Percentiles rank a stretch among this genome's conserved stretches.
phyloP scores from a whole-genome alignment of 176 grass and related monocot genomes.

The Ananas comosus region DNA sequence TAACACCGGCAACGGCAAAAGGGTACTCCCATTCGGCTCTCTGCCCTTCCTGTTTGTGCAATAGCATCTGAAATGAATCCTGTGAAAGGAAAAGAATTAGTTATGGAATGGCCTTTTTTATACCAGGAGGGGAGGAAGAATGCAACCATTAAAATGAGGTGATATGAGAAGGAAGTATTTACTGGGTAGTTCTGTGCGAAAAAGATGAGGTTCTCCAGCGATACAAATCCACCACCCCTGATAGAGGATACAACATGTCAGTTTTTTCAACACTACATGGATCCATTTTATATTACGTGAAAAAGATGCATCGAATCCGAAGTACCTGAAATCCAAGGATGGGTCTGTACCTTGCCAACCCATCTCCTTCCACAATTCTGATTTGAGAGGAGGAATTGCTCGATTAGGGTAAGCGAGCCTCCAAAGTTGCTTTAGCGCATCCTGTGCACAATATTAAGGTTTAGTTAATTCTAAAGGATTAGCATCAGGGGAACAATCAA shows the following conservation, averaged over 20 bases:
- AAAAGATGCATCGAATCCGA: neutral
- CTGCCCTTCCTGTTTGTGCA: conserved; percentile 68
- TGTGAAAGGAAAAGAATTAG: conserved; percentile 14
- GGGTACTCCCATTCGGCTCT: conserved; percentile 94
- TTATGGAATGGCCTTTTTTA: neutral
- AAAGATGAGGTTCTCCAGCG: conserved; percentile 91
- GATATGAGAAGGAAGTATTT: conserved; percentile 11
- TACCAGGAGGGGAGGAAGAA: conserved; percentile 3
- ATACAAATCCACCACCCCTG: conserved; percentile 85
- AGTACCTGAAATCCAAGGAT: conserved; percentile 90
- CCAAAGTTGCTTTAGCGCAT: conserved; percentile 87
- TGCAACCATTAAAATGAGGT: neutral
- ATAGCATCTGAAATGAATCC: conserved; percentile 62
- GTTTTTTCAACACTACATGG: too few species aligned
- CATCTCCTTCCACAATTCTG: conserved; percentile 97
- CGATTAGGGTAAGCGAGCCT: conserved; percentile 57
- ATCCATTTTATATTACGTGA: too few species aligned
- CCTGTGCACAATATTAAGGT: conserved; percentile 32
- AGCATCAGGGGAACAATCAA: too few species aligned
- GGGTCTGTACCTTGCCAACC: conserved; percentile 97
- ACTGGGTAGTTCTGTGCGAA: conserved; percentile 81
- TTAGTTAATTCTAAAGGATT: too few species aligned
- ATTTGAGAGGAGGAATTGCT: conserved; percentile 71
- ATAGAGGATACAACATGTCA: conserved; percentile 12
- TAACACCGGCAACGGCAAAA: conserved; percentile 91